These are phyloP conservation scores for Sorghum bicolor DNA, from an alignment of 176 grass and related monocot species.

Conservation along the genomic window DNA sequence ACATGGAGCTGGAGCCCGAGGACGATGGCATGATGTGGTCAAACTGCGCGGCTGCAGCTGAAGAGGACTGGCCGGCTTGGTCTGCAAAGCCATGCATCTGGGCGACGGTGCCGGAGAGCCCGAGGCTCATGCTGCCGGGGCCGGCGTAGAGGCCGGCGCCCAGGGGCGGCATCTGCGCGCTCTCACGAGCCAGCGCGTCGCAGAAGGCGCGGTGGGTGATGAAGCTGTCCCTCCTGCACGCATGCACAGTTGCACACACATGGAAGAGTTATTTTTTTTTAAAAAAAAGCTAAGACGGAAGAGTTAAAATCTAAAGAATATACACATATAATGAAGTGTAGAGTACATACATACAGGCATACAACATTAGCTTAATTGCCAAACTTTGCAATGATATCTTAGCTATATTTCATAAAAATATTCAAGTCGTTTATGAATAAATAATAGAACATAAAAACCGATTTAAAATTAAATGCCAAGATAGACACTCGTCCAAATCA, in stretches of 20 bases:
- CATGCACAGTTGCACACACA: neutral
- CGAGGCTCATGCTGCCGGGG: slow-evolving; percentile 51
- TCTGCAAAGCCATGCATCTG: slow-evolving; percentile 48
- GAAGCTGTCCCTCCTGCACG: slow-evolving; percentile 96
- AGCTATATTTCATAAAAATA: neutral
- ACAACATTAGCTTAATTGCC: neutral
- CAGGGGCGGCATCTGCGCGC: slow-evolving; percentile 48
- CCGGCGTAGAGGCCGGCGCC: slow-evolving; percentile 52
- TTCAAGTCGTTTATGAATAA: neutral
- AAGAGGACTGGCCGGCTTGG: slow-evolving; percentile 32
- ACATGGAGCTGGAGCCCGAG: slow-evolving; percentile 36
- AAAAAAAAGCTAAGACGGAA: neutral
- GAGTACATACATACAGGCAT: neutral
- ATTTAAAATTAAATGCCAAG: neutral
- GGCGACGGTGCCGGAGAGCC: slow-evolving; percentile 35
- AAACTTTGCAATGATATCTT: neutral
- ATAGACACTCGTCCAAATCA: neutral
- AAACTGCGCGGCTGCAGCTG: slow-evolving; percentile 41
- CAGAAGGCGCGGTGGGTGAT: slow-evolving; percentile 98
- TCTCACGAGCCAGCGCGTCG: slow-evolving; percentile 91
- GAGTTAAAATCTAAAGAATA: neutral
- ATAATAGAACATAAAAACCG: neutral
- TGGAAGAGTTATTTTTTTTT: neutral
- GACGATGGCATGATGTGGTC: slow-evolving; percentile 43
- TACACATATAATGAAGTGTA: neutral